Percentiles rank a stretch among this genome's conserved stretches.
Evolutionary conservation across 306 rosid species (phyloP).

Genomic region (Nissolia schottii): DNA sequence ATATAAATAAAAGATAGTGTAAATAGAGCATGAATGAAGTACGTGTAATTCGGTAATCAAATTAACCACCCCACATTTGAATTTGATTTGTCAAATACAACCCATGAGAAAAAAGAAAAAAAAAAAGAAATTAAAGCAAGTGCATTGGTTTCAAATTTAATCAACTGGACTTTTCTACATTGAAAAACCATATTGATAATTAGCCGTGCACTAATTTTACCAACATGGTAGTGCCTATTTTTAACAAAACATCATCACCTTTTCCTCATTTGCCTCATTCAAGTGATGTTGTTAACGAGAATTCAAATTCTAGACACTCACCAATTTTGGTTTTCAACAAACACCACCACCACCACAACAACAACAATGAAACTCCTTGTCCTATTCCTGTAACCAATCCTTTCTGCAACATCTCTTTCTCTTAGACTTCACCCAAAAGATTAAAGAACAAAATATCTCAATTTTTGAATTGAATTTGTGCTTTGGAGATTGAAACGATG

Average conservation of each 20-base stretch:
- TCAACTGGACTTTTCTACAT: not conserved
- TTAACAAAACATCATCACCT: not conserved
- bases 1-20: not conserved
- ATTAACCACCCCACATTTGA: not conserved
- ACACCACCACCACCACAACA: no score
- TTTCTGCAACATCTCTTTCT: not conserved
- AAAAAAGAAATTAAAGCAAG: no score
- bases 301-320: not conserved
- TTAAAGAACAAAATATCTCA: not conserved
- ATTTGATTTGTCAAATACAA: no score
- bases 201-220: not conserved
- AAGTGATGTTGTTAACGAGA: not conserved
- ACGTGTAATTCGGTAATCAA: not conserved
- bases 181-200: not conserved
- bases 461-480: slow-evolving; percentile 13
- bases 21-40: not conserved
- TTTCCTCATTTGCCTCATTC: not conserved
- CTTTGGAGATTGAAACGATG: slow-evolving; percentile 59
- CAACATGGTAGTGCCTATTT: not conserved
- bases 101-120: not conserved
- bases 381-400: not conserved
- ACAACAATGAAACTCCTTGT: not conserved
- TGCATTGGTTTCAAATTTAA: not conserved
- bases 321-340: not conserved
- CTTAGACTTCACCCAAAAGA: not conserved